Evolutionary conservation across 2,329 filamentous ascomycete species (phyloP), one percentile per base, ranked within the genome.

Genomic region (Teratosphaeriaceae sp.): DNA sequence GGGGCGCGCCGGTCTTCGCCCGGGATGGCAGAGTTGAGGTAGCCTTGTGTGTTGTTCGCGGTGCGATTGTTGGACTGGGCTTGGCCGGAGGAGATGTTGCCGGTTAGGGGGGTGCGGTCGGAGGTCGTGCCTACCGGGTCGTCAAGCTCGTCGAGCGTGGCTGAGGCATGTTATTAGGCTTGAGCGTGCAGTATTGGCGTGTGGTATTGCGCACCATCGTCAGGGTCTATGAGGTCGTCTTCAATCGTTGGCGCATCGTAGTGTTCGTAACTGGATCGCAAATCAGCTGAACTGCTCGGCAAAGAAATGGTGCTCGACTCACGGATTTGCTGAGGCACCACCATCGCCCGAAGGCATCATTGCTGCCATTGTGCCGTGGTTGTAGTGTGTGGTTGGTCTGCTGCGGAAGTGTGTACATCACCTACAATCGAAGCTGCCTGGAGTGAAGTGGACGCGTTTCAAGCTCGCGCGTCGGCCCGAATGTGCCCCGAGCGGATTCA

Each of bases 1-100:
- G 88, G 79, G 13, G 92, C 89, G 50, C 84, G 79, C 42, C 92
- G 85, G 70, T 98, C 92, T 66, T 97, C 90, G 53, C 92, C 92
- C 2, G 84, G 84, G 60, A 98, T 94, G 45, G 82, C 81, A 18
- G 87, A 92, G 20, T 88, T 95, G 55, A 96, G 77, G 65, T 90
- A 94, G 59, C 75, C 80, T 63, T 90, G 81, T 57, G 88, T 82
- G 45, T 86, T 74, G 39, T 69, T 62, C 16, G 69, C 70, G 2
- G 70, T 66, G 29, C 79, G 78, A 24, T 76, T 73, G 47, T 73
- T 71, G 40, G 59, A 51, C n/a, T 68, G 68, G 20, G 76, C 72
- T 61, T 83, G 78, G 20, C 43, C 20, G 27, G 52, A 50, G 30
- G 54, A 41, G 61, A 94, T 94, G 69, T 86, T 90, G 65, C 89